Percentiles rank a stretch among this genome's conserved stretches.
Conservation (phyloP, 805 yeast species). For the Peterozyma xylosa region DNA sequence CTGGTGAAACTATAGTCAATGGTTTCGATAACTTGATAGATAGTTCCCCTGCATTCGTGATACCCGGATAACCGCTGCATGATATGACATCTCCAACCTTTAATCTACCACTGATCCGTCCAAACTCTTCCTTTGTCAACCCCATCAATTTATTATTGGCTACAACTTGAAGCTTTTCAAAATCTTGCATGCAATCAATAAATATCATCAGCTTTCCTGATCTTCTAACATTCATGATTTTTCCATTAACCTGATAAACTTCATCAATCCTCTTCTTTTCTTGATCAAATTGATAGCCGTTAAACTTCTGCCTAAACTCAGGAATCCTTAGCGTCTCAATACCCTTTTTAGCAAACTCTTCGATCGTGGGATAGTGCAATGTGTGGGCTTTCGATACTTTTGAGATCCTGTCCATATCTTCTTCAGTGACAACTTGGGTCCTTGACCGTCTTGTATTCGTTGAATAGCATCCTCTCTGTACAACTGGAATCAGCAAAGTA, state of each 20-base stretch:
- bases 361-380: too few species aligned
- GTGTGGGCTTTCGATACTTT: too few species aligned
- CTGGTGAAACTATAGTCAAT: conserved; percentile 53
- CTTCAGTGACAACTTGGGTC: too few species aligned
- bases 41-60: conserved; percentile 72
- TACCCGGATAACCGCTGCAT: conserved; percentile 64
- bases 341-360: conserved; percentile 1
- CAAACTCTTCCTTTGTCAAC: conserved; percentile 33
- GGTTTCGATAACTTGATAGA: conserved; percentile 54
- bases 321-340: conserved; percentile 26
- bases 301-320: conserved; percentile 26
- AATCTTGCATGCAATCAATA: conserved; percentile 62
- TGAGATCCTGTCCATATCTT: too few species aligned
- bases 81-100: conserved; percentile 68
- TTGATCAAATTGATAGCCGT: conserved; percentile 12
- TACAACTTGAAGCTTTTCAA: conserved; percentile 50
- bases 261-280: conserved; percentile 18
- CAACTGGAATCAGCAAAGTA: too few species aligned
- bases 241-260: conserved; percentile 39
- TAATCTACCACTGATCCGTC: conserved; percentile 29
- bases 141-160: conserved; percentile 43
- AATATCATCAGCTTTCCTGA: conserved; percentile 67
- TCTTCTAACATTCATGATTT: conserved; percentile 47
- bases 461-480: too few species aligned
- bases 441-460: too few species aligned